Base-by-base conservation (phyloP, 768 basidiomycete genomes). In the Agaricus bisporus region DNA sequence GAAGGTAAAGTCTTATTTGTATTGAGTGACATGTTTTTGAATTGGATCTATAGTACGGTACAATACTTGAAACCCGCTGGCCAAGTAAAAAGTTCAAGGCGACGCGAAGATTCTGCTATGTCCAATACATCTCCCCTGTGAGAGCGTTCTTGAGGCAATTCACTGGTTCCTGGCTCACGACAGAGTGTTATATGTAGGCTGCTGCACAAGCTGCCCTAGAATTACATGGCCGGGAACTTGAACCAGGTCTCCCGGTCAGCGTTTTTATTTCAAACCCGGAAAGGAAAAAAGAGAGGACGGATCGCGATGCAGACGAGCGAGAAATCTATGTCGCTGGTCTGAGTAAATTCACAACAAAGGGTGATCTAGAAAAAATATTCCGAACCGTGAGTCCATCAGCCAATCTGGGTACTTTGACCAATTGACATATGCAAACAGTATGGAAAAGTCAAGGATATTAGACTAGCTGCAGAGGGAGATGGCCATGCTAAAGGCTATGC, bases 31-130 rank as follows among this genome's bases (percentile, higher is more conserved):
- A 1, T 18, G 9, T n/a, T 15, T 28, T 8, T 14, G 11, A 22
- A 35, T 43, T 47, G 17, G 22, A 11, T 1, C 17, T 22, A 1
- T 52, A 97, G 93, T 94, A 88, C 68, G 97, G 97, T 9, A 80
- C 77, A 4, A 79, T 99, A 50, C 90, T 98, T 56, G 95, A 98
- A 58, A 88, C 93, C 15, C 88, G 97, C 29, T 98, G 95, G 95
- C 97, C 97, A 5, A 95, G 92, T 70, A 95, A 95, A 64, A 97
- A 97, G 64, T 94, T 92, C 76, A 95, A 94, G 69, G 83, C 73
- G 53, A 87, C 88, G 2, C 75, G 97, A 35, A 79, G 97, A 41
- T 98, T 99, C 67, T 94, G 91, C 63, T 99, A 98, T 66, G 75
- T 99, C 1, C 97, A 98, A 57, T 98, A 82, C 64, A 86, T 85